These are phyloP conservation scores for Aspergillus sp. DNA, from an alignment of 2,329 filamentous ascomycete species.

Conservation along the genomic window DNA sequence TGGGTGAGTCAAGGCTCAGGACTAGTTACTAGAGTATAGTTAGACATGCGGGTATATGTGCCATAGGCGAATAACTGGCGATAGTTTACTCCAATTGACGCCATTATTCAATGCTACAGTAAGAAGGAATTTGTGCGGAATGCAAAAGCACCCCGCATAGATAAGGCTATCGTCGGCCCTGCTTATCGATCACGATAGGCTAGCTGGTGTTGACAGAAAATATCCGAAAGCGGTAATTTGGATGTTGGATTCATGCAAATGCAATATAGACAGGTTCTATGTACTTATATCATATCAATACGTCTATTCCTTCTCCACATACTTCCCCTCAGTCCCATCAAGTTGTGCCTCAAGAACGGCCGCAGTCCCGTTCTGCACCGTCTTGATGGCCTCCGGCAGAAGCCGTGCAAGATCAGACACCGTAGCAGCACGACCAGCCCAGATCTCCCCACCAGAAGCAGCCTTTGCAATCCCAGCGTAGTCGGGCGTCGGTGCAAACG, in stretches of 20 bases:
- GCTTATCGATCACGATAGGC: neutral
- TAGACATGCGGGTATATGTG: too few species aligned
- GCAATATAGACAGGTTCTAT: neutral
- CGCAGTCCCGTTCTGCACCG: conserved; percentile 48
- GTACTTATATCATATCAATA: neutral
- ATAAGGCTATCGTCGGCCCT: conserved; percentile 28
- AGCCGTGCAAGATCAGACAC: conserved; percentile 47
- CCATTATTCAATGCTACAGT: too few species aligned
- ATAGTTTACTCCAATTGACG: too few species aligned
- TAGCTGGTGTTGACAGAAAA: too few species aligned
- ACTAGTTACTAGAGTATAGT: too few species aligned
- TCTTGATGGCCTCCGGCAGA: conserved; percentile 51
- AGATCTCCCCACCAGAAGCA: conserved; percentile 53
- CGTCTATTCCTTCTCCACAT: conserved; percentile 20
- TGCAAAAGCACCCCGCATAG: conserved; percentile 16
- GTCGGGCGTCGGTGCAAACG: conserved; percentile 57
- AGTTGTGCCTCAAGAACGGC: conserved; percentile 57
- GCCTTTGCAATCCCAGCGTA: conserved; percentile 62
- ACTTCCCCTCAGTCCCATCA: conserved; percentile 50
- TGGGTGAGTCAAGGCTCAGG: too few species aligned
- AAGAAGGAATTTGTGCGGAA: neutral
- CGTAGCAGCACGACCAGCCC: conserved; percentile 52
- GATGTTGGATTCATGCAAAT: neutral
- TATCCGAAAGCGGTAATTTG: neutral
- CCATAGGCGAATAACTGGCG: too few species aligned